Base-by-base conservation (phyloP, 2,329 filamentous ascomycete genomes). In the Diaporthe ampelina region DNA sequence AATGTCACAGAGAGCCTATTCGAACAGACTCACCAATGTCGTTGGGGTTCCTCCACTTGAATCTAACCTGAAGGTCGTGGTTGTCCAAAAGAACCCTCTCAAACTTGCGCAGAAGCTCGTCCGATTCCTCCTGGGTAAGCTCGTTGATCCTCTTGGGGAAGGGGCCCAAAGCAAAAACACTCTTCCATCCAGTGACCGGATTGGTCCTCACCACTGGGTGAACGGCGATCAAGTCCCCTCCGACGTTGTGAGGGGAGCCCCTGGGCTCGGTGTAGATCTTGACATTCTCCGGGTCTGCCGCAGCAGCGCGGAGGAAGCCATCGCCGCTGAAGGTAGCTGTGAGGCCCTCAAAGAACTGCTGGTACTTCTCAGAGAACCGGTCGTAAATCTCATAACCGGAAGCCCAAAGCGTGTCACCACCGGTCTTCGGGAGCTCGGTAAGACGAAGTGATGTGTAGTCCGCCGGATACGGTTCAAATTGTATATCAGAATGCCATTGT, bases 391-490 rank as follows among this genome's bases (percentile, higher is more conserved):
- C 90, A 76, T 92, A 92, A 1, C 89, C 90, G 0, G 88, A 91
- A 0, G 90, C 90, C 89, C 90, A 92, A 8, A 92, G 85, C 17
- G 90, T 91, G 78, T 92, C 89, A 29, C 90, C 87, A 9, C 90
- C 90, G 0, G 87, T 90, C 58, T 84, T 83, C 0, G 90, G 91
- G 0, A 92, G 81, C 67, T 89, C 82, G 4, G 86, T 87, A 1
- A 92, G 82, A 40, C 90, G 86, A n/a, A 93, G 83, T 35, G 87
- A 88, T 0, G 90, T 88, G 79, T 91, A 93, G 78, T 92, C 90
- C 1, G 87, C 86, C 0, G 91, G 90, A 0, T 88, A 84, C 1
- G 86, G 86, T 79, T 92, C 91, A 78, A 91, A 92, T 29, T 87
- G 86, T 76, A 92, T 91, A 73, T 92, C 90, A 86, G 77, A 87